A percentile compares a stretch with the other conserved stretches of the same genome.
These are phyloP conservation scores for Phenoliferia sp. DNA, from an alignment of 1,284 basidiomycete genomes.

Conservation along the genomic window DNA sequence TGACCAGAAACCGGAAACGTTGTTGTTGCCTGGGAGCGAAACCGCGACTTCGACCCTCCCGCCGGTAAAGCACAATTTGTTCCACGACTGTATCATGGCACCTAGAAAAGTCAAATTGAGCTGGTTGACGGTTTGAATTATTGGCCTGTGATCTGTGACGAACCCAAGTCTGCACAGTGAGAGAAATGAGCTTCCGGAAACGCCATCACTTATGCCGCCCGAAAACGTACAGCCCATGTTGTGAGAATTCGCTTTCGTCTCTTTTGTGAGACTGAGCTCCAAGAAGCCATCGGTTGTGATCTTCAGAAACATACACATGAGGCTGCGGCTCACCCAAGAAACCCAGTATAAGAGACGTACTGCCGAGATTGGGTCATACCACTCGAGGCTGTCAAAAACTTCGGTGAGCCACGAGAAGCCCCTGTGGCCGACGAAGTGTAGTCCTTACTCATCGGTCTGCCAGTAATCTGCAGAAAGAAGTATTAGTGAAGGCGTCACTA, in stretches of 20 bases:
- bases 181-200: background rate
- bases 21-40: conserved; percentile 69
- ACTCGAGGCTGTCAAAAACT: background rate
- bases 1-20: conserved; percentile 40
- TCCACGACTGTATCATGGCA: conserved; percentile 59
- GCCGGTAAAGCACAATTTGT: conserved; percentile 76
- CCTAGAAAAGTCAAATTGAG: conserved; percentile 42
- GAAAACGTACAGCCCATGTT: conserved; percentile 58
- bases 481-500: background rate
- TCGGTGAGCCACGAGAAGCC: too few species aligned
- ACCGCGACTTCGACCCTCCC: conserved; percentile 64
- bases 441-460: conserved; percentile 39
- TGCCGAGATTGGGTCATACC: background rate
- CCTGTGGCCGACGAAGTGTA: background rate
- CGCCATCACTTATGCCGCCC: background rate
- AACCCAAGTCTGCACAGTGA: background rate
- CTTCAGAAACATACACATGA: conserved; percentile 47
- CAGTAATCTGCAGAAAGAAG: conserved; percentile 50
- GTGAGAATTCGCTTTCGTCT: conserved; percentile 51
- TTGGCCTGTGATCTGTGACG: too few species aligned
- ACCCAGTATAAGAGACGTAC: background rate
- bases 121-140: too few species aligned
- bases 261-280: conserved; percentile 65
- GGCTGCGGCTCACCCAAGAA: background rate
- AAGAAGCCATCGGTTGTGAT: conserved; percentile 74